Conservation (phyloP, 148 eudicot genomes). For the Rhododendron ferrugineum region DNA sequence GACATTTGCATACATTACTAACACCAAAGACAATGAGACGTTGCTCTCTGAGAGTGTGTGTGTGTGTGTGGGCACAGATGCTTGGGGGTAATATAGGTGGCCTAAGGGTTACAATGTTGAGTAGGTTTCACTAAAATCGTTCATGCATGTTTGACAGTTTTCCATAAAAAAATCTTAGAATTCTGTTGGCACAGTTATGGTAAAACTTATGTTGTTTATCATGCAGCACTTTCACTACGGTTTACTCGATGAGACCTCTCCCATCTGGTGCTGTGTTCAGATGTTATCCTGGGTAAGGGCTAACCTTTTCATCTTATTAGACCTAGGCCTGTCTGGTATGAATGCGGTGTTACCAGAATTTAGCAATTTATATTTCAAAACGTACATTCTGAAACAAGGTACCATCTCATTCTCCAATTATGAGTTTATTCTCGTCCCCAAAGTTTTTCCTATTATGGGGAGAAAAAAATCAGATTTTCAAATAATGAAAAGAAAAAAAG, state of each 20-base stretch:
- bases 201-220: slow-evolving; percentile 7
- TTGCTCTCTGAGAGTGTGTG: not conserved
- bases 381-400: no score
- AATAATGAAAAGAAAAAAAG: no score
- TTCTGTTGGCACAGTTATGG: not conserved
- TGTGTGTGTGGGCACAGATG: not conserved
- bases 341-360: not conserved
- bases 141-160: not conserved
- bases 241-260: slow-evolving; percentile 93
- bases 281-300: slow-evolving; percentile 89
- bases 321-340: not conserved
- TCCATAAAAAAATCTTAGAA: not conserved
- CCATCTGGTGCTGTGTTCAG: slow-evolving; percentile 87
- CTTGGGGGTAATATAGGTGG: no score
- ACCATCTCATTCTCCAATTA: no score
- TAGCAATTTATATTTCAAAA: not conserved
- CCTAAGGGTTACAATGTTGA: not conserved
- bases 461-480: no score
- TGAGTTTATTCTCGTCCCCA: not conserved
- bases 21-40: not conserved
- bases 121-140: not conserved
- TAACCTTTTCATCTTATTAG: not conserved
- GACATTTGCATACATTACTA: no score
- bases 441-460: not conserved
- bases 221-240: slow-evolving; percentile 74